Evolutionary conservation across 495 filamentous ascomycete species (phyloP).

Genomic region (Xylaria nigripes): DNA sequence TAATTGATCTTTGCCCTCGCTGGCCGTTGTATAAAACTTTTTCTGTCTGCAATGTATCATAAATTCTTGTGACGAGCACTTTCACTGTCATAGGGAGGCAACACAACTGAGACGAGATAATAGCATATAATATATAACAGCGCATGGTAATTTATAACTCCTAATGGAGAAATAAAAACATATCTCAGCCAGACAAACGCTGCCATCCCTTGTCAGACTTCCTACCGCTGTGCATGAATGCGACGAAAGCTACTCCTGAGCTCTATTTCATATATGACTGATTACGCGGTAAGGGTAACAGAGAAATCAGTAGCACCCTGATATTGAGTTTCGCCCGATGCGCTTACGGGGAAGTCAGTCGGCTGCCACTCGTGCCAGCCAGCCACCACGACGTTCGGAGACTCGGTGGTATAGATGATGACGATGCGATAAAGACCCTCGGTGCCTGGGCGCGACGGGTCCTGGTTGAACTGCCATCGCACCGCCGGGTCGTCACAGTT

Average conservation of each 20-base stretch:
- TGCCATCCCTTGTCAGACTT: too few relatives aligned
- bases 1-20: too few relatives aligned
- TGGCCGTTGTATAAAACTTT: too few relatives aligned
- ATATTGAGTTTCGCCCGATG: constrained; percentile 15
- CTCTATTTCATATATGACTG: background rate
- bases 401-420: constrained; percentile 15
- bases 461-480: constrained; percentile 21
- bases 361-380: constrained; percentile 22
- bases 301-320: constrained; percentile 14
- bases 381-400: background rate
- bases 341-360: constrained; percentile 15
- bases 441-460: constrained; percentile 17
- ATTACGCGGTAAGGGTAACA: background rate
- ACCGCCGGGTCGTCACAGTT: constrained; percentile 17
- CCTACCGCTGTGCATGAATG: too few relatives aligned
- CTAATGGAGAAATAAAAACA: too few relatives aligned
- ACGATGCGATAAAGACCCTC: constrained; percentile 18
- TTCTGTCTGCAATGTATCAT: too few relatives aligned
- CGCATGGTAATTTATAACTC: too few relatives aligned
- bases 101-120: too few relatives aligned
- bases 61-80: too few relatives aligned
- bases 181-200: too few relatives aligned
- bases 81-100: too few relatives aligned
- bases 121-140: too few relatives aligned
- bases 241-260: background rate